Evolutionary conservation across 2,329 filamentous ascomycete genomes (phyloP), one percentile per base, ranked within the genome.

Genomic region (Corinectria fuckeliana): DNA sequence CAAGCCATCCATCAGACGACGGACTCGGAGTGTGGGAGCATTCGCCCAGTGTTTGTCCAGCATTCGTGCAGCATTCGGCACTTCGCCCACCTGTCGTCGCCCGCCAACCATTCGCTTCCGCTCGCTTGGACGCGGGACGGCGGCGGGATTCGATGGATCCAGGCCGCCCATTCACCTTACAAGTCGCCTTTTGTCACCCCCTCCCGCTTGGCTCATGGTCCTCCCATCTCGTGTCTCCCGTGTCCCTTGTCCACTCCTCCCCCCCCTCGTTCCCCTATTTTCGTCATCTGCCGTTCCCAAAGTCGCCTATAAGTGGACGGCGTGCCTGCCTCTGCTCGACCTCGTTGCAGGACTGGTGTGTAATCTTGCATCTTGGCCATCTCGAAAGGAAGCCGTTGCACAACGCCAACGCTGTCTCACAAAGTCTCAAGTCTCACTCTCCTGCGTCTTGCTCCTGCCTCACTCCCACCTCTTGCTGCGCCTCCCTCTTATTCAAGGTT

Each of bases 261-360:
- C 23, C 49, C 47, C 56, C 56, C 36, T 53, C 47, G 23, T 41
- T 30, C 56, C 50, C 50, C 41, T 47, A 42, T 49, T 34, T 36
- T n/a, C 10, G 39, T 42, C 50, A 52, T 39, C 23, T 38, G 11
- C 36, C 18, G 36, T 56, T 20, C 56, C 20, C 36, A 32, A 14
- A 54, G 38, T 59, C 45, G 25, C 34, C 56, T 59, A 59, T 59
- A 59, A 59, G 36, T 50, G 49, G 50, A 21, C 36, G 50, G 25
- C 25, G 30, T 50, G 50, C 50, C 21, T 36, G 32, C 50, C 50
- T 47, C 56, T 58, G 4, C 23, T 34, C 38, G 30, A 34, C 16
- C 25, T 21, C 25, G 32, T 45, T 28, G 42, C 11, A 38, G 34
- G 13, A 5, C 13, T 14, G 30, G 14, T 28, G 38, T 52, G 39